Percentiles rank a stretch among this genome's conserved stretches.
phyloP scores from a whole-genome alignment of 129 eudicot species.

The Tagetes erecta region DNA sequence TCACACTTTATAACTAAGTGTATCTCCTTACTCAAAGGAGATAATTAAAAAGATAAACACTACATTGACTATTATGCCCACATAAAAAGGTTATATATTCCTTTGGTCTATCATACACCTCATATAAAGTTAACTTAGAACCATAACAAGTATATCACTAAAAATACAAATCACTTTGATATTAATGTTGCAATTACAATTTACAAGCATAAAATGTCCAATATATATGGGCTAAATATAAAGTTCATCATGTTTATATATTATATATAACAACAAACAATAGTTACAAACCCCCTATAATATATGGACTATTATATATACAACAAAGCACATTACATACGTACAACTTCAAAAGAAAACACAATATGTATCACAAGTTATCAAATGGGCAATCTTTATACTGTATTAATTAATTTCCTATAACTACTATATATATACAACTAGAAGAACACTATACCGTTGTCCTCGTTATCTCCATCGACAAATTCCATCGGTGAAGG shows the following conservation, averaged over 20 bases:
- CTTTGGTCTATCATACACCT: too few species aligned
- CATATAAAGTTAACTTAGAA: too few species aligned
- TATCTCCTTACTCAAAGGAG: too few species aligned
- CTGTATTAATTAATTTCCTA: neutral
- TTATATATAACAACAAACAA: constrained; percentile 1
- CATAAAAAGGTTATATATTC: too few species aligned
- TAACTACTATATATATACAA: constrained; percentile 15
- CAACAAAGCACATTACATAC: constrained; percentile 18
- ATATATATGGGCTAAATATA: too few species aligned
- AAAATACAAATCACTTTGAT: too few species aligned
- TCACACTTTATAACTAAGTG: too few species aligned
- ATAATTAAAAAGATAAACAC: too few species aligned
- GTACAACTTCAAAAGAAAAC: constrained; percentile 11
- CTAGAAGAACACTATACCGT: constrained; percentile 37
- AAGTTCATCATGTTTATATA: constrained; percentile 2
- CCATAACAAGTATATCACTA: too few species aligned
- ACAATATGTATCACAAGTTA: constrained; percentile 28
- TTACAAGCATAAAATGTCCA: too few species aligned
- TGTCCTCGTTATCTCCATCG: constrained; percentile 27
- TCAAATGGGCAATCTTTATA: constrained; percentile 23
- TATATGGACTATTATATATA: constrained; percentile 12
- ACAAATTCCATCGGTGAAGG: constrained; percentile 33
- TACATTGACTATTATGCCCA: too few species aligned
- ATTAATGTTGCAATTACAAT: too few species aligned
- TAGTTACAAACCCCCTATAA: constrained; percentile 30